Base-by-base conservation (phyloP, 106 monocot genomes). In the Vanilla planifolia region DNA sequence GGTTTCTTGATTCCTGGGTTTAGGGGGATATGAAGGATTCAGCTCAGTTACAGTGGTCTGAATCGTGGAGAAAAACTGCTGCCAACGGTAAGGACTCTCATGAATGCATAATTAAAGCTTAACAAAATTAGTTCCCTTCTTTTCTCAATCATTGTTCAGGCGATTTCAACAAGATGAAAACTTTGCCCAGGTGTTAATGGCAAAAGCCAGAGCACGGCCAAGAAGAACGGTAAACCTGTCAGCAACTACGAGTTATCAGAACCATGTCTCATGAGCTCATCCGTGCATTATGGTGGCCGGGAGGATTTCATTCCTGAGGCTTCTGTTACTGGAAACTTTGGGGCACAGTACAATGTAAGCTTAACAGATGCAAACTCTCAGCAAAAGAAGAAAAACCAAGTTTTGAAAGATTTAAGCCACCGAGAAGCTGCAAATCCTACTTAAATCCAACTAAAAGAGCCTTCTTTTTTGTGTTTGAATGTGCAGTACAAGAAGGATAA, bases 241-340 rank as follows among this genome's bases (percentile, higher is more conserved):
- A 43, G 33, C 30, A 27, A 32, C 21, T 43, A 8, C 40, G 60
- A 59, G 14, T 48, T 50, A 5, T 24, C 57, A 36, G 47, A 48
- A 37, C 33, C 69, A 20, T 69, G 69, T 58, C 60, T 48, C 20
- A 69, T 69, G 69, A 40, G 69, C 50, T 69, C 69, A 1, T 69
- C 69, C 50, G 60, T 69, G 23, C 43, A 69, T 40, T 69, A 69
- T 60, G 69, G 69, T 28, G 59, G 69, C 17, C 22, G 69, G 1
- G 69, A 69, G 3, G 36, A 69, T 25, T 69, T 46, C 48, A 43
- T 43, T 44, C 37, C 53, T 29, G 21, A 53, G 11, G 32, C 53
- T 53, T 53, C 69, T 2, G 0, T 21, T 2, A 22, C 33, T 10
- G 17, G 37, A 15, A 22, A 28, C 35, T 42, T 43, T 41, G 60